Evolutionary conservation across 441 rosid genomes (phyloP), one percentile per base, ranked within the genome.

Genomic region (Monsonia emarginata): DNA sequence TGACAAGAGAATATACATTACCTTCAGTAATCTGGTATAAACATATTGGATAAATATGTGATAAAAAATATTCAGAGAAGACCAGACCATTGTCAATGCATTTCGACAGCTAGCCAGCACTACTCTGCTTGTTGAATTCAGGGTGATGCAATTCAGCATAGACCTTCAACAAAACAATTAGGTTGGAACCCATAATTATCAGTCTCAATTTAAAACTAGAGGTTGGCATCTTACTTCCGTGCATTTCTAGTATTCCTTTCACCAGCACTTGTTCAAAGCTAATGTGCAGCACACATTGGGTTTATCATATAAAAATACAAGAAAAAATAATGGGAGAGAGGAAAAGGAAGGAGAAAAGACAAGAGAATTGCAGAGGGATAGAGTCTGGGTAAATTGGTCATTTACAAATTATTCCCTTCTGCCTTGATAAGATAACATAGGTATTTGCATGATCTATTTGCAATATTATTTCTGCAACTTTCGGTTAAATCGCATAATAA

Each of bases 131-230:
- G 96, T 83, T 68, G 96, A 84, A 82, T 90, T 83, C 74, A 89
- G 72, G 0, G 98, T 85, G 72, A 94, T 87, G 80, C 98, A 90
- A 64, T 89, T 94, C 73, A 94, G 88, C 96, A 94, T 86, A 27
- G 96, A 85, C 97, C 96, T 94, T 71, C 61, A 71, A 64, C 56
- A 75, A 69, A 71, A 19, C 26, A 71, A 57, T 48, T 31, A 54
- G 22, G 61, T 27, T 30, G 57, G 22, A 18, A 18, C 22, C 54
- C 2, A 2, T 18, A 21, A 50, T 19, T 50, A 50, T 36, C 8
- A 36, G 40, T 36, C 40, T 36, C 54, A 46, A 46, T 14, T 3
- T 6, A n/a, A 46, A 18, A n/a, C n/a, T n/a, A n/a, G n/a, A n/a
- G n/a, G n/a, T n/a, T n/a, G n/a, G n/a, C n/a, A n/a, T n/a, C 11